Conservation (phyloP, 768 basidiomycete genomes). For the Suillus cothurnatus region DNA sequence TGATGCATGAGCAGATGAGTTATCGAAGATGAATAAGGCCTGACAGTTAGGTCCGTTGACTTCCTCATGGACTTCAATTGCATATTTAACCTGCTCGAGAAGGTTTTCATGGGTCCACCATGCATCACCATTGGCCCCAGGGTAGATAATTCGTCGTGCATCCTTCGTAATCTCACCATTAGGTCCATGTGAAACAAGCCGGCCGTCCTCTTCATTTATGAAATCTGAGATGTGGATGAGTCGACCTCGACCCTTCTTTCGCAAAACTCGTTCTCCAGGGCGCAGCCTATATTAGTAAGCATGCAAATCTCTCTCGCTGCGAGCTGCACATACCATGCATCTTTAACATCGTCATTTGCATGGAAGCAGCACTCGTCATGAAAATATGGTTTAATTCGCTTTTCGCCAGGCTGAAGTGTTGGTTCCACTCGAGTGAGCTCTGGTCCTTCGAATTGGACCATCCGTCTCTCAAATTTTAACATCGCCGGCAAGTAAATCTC, state of each 20-base stretch:
- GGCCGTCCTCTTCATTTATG: no score
- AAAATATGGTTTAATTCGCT: slow-evolving; percentile 17
- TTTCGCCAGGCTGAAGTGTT: slow-evolving; percentile 24
- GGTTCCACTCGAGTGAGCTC: slow-evolving; percentile 23
- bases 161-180: slow-evolving; percentile 17
- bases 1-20: slow-evolving; percentile 14
- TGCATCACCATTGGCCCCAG: slow-evolving; percentile 17
- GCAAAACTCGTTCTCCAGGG: no score
- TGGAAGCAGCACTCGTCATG: slow-evolving; percentile 16
- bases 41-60: slow-evolving; percentile 30
- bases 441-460: slow-evolving; percentile 21
- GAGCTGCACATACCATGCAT: no score
- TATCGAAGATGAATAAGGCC: slow-evolving; percentile 17
- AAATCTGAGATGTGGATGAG: no score
- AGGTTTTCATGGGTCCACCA: slow-evolving; percentile 15
- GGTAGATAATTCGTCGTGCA: slow-evolving; percentile 24
- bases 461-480: slow-evolving; percentile 21
- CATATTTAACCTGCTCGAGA: slow-evolving; percentile 8
- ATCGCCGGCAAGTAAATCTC: slow-evolving; percentile 25
- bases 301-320: no score
- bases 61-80: no score
- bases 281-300: no score
- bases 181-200: no score
- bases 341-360: slow-evolving; percentile 34
- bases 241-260: no score